These are phyloP conservation scores for Syzygium aromaticum DNA, from an alignment of 345 rosid genomes.

Conservation along the genomic window DNA sequence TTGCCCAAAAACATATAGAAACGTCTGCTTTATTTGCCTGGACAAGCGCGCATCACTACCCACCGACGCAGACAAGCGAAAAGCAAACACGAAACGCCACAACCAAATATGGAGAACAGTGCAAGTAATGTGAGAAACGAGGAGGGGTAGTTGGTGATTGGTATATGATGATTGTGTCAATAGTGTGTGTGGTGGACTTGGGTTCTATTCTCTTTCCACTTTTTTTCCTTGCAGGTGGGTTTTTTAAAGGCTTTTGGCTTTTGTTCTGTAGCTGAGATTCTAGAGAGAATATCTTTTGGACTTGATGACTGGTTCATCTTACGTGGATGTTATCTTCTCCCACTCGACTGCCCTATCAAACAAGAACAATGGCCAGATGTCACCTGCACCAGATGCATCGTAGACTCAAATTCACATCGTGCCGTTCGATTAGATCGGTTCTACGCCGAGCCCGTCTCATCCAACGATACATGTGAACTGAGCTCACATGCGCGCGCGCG, in stretches of 20 bases:
- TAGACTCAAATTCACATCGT: not conserved
- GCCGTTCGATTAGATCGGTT: not conserved
- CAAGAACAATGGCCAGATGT: not conserved
- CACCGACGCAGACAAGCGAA: conserved; percentile 18
- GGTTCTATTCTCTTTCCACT: not conserved
- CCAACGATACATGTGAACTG: not conserved
- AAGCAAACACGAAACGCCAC: conserved; percentile 11
- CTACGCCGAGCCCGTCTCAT: not conserved
- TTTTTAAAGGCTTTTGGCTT: not conserved
- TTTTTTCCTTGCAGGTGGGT: not conserved
- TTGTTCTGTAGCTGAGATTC: not conserved
- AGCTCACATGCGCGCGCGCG: not conserved
- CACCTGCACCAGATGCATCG: not conserved
- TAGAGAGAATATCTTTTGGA: not conserved
- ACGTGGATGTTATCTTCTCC: not conserved
- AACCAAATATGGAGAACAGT: not conserved
- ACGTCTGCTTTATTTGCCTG: not conserved
- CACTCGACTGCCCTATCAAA: not conserved
- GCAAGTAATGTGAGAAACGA: not conserved
- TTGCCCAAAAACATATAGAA: not conserved
- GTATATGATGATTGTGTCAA: not conserved
- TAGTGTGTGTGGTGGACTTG: not conserved
- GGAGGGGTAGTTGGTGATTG: not conserved
- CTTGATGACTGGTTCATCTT: not conserved
- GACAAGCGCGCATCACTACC: not conserved